Evolutionary conservation across 441 rosid species (phyloP), one percentile per base, ranked within the genome.

Genomic region (Adansonia madagascariensis): DNA sequence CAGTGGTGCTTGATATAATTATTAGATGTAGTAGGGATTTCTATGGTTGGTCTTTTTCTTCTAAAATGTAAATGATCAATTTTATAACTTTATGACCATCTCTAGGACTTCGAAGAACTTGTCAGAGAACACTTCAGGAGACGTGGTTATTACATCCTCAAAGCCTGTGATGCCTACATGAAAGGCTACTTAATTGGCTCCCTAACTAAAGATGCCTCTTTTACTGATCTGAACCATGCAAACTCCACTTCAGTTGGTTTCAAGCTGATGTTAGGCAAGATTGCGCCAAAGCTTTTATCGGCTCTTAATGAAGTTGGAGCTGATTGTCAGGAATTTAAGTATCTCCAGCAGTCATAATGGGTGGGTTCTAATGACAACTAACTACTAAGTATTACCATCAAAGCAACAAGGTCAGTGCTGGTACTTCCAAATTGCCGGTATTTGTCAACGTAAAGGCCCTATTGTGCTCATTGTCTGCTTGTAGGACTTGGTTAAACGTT

Each of bases 191-290:
- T 94, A 76, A 92, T 97, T 35, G 98, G 98, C 46, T 92, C 98
- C 64, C 97, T 94, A 22, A 62, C 84, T 47, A 80, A 89, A 81
- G 96, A 93, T 62, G 98, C 93, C 6, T 84, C 90, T 1, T 82
- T 81, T 35, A 85, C 79, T 66, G 81, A 84, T 69, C 83, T 80
- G 57, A 80, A 80, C 65, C 76, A 78, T 41, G 88, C 88, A n/a
- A 89, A 94, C 79, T 80, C 89, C 75, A 94, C 89, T 72, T 97
- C 98, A 0, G 94, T 90, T 75, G 98, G 99, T 44, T 94, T 97
- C 90, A 94, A 94, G 86, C 82, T 97, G 81, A 97, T 97, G 98
- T 96, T 96, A 82, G 91, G 88, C 63, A 96, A 96, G 92, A 92
- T 93, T 27, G 79, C 77, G 4, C 98, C 97, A 4, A 96, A 91